Conservation (phyloP, 768 basidiomycete species). For the Vararia minispora region DNA sequence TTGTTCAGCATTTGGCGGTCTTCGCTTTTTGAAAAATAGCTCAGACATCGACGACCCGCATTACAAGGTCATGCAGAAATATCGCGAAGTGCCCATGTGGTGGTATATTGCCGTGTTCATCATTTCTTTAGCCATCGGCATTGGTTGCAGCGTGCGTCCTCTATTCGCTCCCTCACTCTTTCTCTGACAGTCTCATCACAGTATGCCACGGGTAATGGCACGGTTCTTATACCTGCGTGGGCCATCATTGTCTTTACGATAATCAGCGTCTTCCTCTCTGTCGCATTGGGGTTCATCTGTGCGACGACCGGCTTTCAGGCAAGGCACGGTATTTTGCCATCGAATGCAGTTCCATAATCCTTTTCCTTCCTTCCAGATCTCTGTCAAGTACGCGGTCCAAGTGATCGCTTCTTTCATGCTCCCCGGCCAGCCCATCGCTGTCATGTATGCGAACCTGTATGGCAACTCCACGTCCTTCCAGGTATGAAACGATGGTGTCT, state of each 20-base stretch:
- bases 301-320: no score
- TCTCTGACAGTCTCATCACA: background rate
- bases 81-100: slow-evolving; percentile 44
- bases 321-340: no score
- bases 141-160: slow-evolving; percentile 28
- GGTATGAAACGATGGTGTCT: no score
- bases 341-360: no score
- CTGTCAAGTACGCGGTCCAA: slow-evolving; percentile 38
- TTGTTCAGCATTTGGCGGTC: slow-evolving; percentile 29
- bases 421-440: slow-evolving; percentile 35
- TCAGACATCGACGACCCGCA: slow-evolving; percentile 40
- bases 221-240: slow-evolving; percentile 42
- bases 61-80: slow-evolving; percentile 39
- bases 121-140: slow-evolving; percentile 34
- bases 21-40: slow-evolving; percentile 26
- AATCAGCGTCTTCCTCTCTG: slow-evolving; percentile 27
- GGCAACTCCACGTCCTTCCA: slow-evolving; percentile 43
- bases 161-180: background rate
- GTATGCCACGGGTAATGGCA: slow-evolving; percentile 21
- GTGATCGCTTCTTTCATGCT: slow-evolving; percentile 41
- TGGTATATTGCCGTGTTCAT: slow-evolving; percentile 36
- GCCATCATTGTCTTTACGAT: slow-evolving; percentile 37
- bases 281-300: slow-evolving; percentile 24
- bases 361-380: slow-evolving; percentile 32
- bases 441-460: slow-evolving; percentile 47